A percentile compares a stretch with the other conserved stretches of the same genome.
Evolutionary conservation across 495 filamentous ascomycete genomes (phyloP).

Genomic region (Neurospora cerealis): DNA sequence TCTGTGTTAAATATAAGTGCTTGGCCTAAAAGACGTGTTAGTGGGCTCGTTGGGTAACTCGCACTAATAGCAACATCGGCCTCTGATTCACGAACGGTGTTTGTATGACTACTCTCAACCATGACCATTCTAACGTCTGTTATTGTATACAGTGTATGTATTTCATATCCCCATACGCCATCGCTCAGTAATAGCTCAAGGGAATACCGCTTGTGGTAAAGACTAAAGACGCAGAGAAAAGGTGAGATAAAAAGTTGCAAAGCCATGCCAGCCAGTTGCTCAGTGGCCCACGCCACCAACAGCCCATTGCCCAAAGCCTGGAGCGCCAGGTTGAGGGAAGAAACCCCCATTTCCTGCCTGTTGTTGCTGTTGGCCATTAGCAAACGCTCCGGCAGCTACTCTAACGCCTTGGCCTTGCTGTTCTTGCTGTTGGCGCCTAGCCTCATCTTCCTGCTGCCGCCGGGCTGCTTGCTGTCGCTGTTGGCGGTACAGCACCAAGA

Average conservation of each 20-base stretch:
- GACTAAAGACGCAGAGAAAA: not conserved
- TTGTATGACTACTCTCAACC: not conserved
- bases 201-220: not conserved
- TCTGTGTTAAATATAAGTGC: no score
- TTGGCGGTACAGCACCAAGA: constrained; percentile 75
- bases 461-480: constrained; percentile 53
- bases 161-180: not conserved
- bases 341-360: constrained; percentile 48
- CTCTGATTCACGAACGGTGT: not conserved
- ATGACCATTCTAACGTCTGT: not conserved
- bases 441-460: constrained; percentile 28
- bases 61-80: not conserved
- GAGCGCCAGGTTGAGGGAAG: constrained; percentile 63
- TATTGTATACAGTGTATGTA: not conserved
- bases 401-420: constrained; percentile 27
- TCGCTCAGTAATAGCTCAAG: not conserved
- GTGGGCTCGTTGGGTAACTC: not conserved
- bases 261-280: constrained; percentile 6
- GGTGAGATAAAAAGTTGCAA: not conserved
- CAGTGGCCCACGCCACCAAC: constrained; percentile 70
- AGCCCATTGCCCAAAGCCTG: constrained; percentile 62
- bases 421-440: constrained; percentile 20
- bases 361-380: not conserved
- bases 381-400: constrained; percentile 13
- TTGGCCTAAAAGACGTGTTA: not conserved